These are phyloP conservation scores for Beta vulgaris DNA, from an alignment of 148 eudicot species.

Conservation along the genomic window DNA sequence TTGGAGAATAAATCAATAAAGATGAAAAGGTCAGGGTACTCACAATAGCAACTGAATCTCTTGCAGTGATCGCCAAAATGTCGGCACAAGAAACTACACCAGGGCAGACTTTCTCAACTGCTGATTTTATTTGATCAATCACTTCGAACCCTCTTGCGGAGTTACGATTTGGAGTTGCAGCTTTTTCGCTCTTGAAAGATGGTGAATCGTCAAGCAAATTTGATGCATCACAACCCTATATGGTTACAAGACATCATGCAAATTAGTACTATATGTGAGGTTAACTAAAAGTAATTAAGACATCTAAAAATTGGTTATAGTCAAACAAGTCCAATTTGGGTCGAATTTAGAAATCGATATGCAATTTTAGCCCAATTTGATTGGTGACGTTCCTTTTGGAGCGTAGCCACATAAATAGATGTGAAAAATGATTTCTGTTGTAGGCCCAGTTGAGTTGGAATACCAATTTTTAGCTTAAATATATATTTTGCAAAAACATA, in stretches of 20 bases:
- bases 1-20: background rate
- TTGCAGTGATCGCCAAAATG: conserved; percentile 52
- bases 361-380: background rate
- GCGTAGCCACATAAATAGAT: no score
- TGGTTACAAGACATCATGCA: background rate
- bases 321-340: background rate
- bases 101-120: conserved; percentile 46
- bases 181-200: conserved; percentile 49
- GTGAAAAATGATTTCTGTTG: no score
- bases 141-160: conserved; percentile 64
- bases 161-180: conserved; percentile 46
- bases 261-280: background rate
- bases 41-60: conserved; percentile 54
- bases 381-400: background rate
- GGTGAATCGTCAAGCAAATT: conserved; percentile 57
- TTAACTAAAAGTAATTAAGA: background rate
- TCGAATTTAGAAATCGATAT: background rate
- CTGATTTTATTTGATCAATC: conserved; percentile 56
- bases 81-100: conserved; percentile 68
- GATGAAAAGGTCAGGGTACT: conserved; percentile 4
- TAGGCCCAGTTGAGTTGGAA: no score
- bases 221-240: conserved; percentile 69
- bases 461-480: no score
- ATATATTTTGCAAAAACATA: no score
- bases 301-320: background rate